Conservation (phyloP, 2,329 filamentous ascomycete species). For the Fusarium sp. region DNA sequence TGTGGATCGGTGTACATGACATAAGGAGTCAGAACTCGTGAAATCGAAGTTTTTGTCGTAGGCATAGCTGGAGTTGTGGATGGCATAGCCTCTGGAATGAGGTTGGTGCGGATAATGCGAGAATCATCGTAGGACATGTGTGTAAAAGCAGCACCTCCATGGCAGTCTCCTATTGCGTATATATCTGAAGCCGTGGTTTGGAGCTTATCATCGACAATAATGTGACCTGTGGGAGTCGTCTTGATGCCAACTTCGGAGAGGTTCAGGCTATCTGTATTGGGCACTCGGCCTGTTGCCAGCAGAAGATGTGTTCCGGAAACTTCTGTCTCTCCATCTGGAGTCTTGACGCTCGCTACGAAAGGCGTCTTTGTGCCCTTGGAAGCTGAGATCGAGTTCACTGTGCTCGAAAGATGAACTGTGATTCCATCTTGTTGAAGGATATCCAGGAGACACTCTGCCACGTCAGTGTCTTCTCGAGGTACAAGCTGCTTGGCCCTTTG, state of each 20-base stretch:
- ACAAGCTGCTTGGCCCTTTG: conserved; percentile 58
- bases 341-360: conserved; percentile 36
- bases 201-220: conserved; percentile 58
- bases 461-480: conserved; percentile 60
- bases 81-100: conserved; percentile 49
- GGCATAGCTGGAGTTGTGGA: conserved; percentile 44
- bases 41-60: conserved; percentile 40
- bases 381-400: conserved; percentile 45
- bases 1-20: conserved; percentile 66
- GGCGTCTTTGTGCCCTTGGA: conserved; percentile 15
- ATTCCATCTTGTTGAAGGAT: conserved; percentile 62
- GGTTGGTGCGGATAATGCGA: conserved; percentile 61
- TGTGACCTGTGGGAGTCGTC: conserved; percentile 56
- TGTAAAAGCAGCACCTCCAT: conserved; percentile 65
- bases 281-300: conserved; percentile 61
- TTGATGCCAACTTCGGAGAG: conserved; percentile 56
- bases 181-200: conserved; percentile 56
- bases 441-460: conserved; percentile 55
- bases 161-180: conserved; percentile 64
- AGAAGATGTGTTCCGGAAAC: conserved; percentile 60
- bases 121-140: conserved; percentile 69
- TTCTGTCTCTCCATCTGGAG: conserved; percentile 37
- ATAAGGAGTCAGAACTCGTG: conserved; percentile 57
- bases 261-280: conserved; percentile 61
- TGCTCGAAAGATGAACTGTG: conserved; percentile 54